phyloP scores from a whole-genome alignment of 495 filamentous ascomycete species.

The Patellaria atrata region DNA sequence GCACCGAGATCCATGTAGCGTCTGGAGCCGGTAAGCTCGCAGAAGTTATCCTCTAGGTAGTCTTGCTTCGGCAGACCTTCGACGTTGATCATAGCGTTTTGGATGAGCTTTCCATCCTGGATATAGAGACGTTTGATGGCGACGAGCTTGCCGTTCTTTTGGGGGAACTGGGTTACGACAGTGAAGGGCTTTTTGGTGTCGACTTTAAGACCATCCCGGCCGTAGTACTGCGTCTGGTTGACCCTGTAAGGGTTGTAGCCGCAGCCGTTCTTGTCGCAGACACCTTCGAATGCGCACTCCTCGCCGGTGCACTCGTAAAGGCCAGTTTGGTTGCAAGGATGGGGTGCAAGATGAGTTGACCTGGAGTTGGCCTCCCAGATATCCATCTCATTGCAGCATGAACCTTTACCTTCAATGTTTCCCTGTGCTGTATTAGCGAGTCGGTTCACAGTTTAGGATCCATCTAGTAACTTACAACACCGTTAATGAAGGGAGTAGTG shows the following conservation, averaged over 20 bases:
- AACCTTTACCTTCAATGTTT: conserved; percentile 56
- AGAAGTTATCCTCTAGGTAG: conserved; percentile 17
- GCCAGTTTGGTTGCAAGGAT: conserved; percentile 43
- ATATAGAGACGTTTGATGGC: conserved; percentile 62
- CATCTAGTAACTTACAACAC: conserved; percentile 30
- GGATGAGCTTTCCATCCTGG: conserved; percentile 49
- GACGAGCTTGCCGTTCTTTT: conserved; percentile 38
- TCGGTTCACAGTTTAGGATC: background rate
- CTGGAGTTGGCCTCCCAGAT: conserved; percentile 58
- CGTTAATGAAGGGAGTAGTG: conserved; percentile 36
- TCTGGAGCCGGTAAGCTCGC: conserved; percentile 6
- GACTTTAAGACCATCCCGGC: conserved; percentile 38
- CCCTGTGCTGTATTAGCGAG: conserved; percentile 38
- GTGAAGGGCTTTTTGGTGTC: conserved; percentile 51
- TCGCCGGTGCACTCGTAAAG: conserved; percentile 44
- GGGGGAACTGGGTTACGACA: conserved; percentile 59
- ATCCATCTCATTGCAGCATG: conserved; percentile 64
- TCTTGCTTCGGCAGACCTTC: conserved; percentile 12
- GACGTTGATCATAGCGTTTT: conserved; percentile 18
- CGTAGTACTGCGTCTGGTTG: conserved; percentile 50
- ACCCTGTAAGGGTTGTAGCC: conserved; percentile 65
- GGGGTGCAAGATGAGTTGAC: conserved; percentile 44
- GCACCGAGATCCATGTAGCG: conserved; percentile 17
- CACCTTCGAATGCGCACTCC: conserved; percentile 38
- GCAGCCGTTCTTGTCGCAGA: conserved; percentile 65